phyloP scores from a whole-genome alignment of 106 monocot species.

The Phalaenopsis aphrodite region DNA sequence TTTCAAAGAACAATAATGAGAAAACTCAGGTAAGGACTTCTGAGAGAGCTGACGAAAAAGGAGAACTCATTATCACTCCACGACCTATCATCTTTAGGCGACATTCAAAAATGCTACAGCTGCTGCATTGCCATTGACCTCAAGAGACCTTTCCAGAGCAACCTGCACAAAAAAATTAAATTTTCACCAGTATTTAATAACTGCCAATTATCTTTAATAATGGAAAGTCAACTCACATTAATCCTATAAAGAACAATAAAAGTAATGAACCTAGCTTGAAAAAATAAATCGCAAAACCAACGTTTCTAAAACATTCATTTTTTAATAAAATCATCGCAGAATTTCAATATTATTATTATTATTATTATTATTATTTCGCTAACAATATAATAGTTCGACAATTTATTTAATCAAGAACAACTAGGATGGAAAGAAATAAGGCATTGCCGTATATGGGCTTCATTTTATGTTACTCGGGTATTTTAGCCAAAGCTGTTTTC shows the following conservation, averaged over 20 bases:
- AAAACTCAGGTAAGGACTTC: no score
- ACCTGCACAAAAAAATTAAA: slow-evolving; percentile 11
- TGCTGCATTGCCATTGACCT: slow-evolving; percentile 8
- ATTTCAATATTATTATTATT: no score
- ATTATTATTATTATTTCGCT: no score
- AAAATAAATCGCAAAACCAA: no score
- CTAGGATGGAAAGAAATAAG: background rate
- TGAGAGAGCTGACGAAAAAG: no score
- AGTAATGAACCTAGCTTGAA: no score
- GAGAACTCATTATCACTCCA: background rate
- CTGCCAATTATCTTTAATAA: no score
- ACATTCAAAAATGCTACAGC: slow-evolving; percentile 22
- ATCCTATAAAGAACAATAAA: no score
- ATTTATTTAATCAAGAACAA: background rate
- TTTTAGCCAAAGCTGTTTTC: background rate
- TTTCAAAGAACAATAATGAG: no score
- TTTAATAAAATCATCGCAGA: no score
- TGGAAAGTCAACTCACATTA: no score
- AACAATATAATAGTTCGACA: background rate
- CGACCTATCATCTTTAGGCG: background rate
- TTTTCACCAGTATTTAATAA: background rate
- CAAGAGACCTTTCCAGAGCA: slow-evolving; percentile 2
- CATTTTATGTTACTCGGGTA: background rate
- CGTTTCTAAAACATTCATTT: no score
- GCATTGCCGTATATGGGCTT: background rate